These are phyloP conservation scores for Senna tora DNA, from an alignment of 306 rosid genomes.

Conservation along the genomic window DNA sequence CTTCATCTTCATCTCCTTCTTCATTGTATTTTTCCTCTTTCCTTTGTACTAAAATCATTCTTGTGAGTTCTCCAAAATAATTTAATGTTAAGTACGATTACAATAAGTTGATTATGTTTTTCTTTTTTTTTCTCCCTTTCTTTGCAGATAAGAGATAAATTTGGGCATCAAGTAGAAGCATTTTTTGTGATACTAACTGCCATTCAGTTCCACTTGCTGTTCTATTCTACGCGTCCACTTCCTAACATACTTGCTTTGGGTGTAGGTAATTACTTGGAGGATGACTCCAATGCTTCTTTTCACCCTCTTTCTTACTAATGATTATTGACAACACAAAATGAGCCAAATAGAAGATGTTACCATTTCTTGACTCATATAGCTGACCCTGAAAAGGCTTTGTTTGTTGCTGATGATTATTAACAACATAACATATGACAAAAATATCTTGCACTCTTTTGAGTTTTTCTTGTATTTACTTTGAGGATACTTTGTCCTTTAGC, in stretches of 20 bases:
- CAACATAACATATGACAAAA: slow-evolving; percentile 6
- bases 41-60: background rate
- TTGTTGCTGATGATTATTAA: background rate
- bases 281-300: slow-evolving; percentile 18
- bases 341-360: no score
- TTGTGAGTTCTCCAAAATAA: background rate
- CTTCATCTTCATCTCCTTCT: background rate
- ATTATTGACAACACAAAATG: slow-evolving; percentile 1
- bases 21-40: background rate
- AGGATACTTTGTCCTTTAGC: background rate
- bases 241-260: slow-evolving; percentile 82
- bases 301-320: background rate
- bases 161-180: slow-evolving; percentile 91
- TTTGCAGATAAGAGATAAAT: slow-evolving; percentile 68
- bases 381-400: no score
- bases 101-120: slow-evolving; percentile 24
- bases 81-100: slow-evolving; percentile 12
- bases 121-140: slow-evolving; percentile 23
- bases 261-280: slow-evolving; percentile 57
- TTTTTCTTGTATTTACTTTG: background rate
- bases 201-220: slow-evolving; percentile 83
- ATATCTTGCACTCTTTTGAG: background rate
- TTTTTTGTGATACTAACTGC: slow-evolving; percentile 77
- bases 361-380: no score
- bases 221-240: slow-evolving; percentile 89